Conservation (phyloP, 495 filamentous ascomycete genomes). For the Podospora anserina region DNA sequence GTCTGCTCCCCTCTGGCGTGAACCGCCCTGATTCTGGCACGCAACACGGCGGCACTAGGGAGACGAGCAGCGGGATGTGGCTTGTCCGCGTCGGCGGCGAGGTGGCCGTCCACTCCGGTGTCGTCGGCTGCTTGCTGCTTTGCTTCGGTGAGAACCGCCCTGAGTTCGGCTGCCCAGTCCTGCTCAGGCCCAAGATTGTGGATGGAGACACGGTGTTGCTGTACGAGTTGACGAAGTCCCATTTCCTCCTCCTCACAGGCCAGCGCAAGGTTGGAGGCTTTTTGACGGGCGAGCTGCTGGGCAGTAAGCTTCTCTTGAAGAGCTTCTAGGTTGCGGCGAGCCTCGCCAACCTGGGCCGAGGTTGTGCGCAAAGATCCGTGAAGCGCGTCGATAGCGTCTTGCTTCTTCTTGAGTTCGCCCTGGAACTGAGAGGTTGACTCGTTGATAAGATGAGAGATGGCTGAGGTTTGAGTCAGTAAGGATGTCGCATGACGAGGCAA, state of each 20-base stretch:
- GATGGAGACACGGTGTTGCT: constrained; percentile 21
- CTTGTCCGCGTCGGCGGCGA: constrained; percentile 18
- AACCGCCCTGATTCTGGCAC: constrained; percentile 44
- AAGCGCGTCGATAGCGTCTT: constrained; percentile 72
- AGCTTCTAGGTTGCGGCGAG: constrained; percentile 64
- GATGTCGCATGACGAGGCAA: constrained; percentile 4
- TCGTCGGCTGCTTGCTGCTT: neutral
- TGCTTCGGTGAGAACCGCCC: constrained; percentile 24
- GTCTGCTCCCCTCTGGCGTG: constrained; percentile 58
- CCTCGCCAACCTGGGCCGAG: constrained; percentile 71
- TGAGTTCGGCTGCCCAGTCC: constrained; percentile 41
- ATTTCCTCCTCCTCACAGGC: constrained; percentile 51
- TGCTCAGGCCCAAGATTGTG: constrained; percentile 34
- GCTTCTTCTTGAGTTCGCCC: constrained; percentile 71
- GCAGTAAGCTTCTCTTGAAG: constrained; percentile 56
- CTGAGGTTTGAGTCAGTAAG: constrained; percentile 45
- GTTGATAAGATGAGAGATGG: constrained; percentile 68
- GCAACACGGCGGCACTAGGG: constrained; percentile 40
- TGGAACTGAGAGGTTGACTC: constrained; percentile 72
- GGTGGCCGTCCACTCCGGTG: constrained; percentile 9
- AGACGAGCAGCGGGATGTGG: constrained; percentile 22
- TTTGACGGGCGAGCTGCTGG: constrained; percentile 45
- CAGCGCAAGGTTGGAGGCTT: constrained; percentile 46
- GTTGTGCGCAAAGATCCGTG: constrained; percentile 73
- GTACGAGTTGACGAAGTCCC: constrained; percentile 38